Percentiles rank a stretch among this genome's conserved stretches.
phyloP scores from a whole-genome alignment of 2,329 filamentous ascomycete species.

The Colletotrichum magnum region DNA sequence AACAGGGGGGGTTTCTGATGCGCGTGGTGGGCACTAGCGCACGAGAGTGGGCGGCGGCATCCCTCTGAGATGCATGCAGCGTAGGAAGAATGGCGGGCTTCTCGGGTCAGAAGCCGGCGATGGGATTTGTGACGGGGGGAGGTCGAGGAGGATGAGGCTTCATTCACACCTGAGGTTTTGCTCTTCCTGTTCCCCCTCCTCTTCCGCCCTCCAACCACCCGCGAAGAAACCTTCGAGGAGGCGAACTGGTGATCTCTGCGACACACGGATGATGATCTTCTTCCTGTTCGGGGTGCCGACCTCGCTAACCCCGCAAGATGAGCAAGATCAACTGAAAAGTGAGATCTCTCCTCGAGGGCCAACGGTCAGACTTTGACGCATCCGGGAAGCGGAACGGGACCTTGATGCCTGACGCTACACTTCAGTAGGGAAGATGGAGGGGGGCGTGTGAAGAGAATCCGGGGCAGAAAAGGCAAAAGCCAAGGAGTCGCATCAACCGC shows the following conservation, averaged over 20 bases:
- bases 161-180: too few relatives aligned
- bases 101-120: slow-evolving; percentile 29
- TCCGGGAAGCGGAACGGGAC: slow-evolving; percentile 23
- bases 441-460: slow-evolving; percentile 20
- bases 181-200: neutral
- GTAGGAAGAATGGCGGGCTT: slow-evolving; percentile 16
- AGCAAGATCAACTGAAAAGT: slow-evolving; percentile 28
- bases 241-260: slow-evolving; percentile 12
- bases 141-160: too few relatives aligned
- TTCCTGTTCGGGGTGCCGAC: neutral
- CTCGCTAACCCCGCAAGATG: slow-evolving; percentile 34
- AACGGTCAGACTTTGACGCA: slow-evolving; percentile 32
- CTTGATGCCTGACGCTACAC: too few relatives aligned
- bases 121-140: neutral
- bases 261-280: neutral
- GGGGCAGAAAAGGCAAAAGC: slow-evolving; percentile 27
- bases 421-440: neutral
- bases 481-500: slow-evolving; percentile 29
- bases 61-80: neutral
- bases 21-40: neutral
- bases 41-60: neutral
- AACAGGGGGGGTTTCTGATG: slow-evolving; percentile 6
- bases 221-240: neutral
- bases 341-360: slow-evolving; percentile 20
- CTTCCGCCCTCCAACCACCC: neutral